A percentile compares a stretch with the other conserved stretches of the same genome.
Evolutionary conservation across 2,329 filamentous ascomycete species (phyloP).

Genomic region (Cladosporium sp.): DNA sequence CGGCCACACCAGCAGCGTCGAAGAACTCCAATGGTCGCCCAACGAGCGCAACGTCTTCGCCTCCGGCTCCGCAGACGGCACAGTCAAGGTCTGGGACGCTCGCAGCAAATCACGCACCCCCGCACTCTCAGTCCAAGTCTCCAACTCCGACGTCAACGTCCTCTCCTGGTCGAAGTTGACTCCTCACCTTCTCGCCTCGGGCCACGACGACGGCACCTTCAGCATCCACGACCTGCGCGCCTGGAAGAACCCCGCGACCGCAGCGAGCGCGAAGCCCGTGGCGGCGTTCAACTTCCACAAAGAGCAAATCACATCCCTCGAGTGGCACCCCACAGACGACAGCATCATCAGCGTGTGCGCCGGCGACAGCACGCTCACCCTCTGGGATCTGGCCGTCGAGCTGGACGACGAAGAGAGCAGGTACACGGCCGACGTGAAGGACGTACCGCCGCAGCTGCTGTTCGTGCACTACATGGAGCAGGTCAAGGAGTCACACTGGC

Average conservation of each 20-base stretch:
- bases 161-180: conserved; percentile 93
- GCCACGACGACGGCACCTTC: conserved; percentile 91
- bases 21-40: conserved; percentile 96
- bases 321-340: conserved; percentile 98
- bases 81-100: conserved; percentile 93
- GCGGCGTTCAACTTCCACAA: conserved; percentile 94
- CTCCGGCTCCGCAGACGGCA: conserved; percentile 90
- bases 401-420: conserved; percentile 95
- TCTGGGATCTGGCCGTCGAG: conserved; percentile 97
- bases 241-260: conserved; percentile 67
- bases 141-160: conserved; percentile 87
- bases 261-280: conserved; percentile 69
- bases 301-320: conserved; percentile 91
- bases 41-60: conserved; percentile 91
- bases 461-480: conserved; percentile 97
- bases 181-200: conserved; percentile 83
- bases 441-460: conserved; percentile 89
- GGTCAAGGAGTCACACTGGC: conserved; percentile 96
- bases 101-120: conserved; percentile 85
- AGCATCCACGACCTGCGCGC: conserved; percentile 94
- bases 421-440: conserved; percentile 80
- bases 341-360: conserved; percentile 90
- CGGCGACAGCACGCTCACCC: conserved; percentile 87
- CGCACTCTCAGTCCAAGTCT: conserved; percentile 84
- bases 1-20: conserved; percentile 81